Evolutionary conservation across 1,139 yeast species (phyloP).

Genomic region (Kazachstania sp.): DNA sequence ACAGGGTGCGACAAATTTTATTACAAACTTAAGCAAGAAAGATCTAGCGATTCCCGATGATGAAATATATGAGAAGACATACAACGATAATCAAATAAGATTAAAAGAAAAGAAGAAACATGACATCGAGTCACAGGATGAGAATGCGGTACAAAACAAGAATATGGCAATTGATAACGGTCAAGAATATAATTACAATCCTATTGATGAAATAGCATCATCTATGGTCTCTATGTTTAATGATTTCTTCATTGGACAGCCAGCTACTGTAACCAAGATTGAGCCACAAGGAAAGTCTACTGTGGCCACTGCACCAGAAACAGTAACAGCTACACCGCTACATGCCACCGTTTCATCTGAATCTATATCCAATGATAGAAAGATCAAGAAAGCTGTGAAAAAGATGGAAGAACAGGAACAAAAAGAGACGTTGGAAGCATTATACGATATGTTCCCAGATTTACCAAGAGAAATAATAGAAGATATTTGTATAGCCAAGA

Average conservation of each 20-base stretch:
- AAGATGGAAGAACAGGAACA: constrained; percentile 33
- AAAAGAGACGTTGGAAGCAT: constrained; percentile 37
- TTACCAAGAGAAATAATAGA: constrained; percentile 59
- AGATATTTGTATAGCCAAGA: constrained; percentile 62
- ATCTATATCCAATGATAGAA: constrained; percentile 18
- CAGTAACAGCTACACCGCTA: neutral
- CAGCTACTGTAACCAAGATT: neutral
- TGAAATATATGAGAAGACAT: constrained; percentile 44
- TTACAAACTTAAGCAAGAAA: constrained; percentile 48
- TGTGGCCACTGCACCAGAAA: neutral
- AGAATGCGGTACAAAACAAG: too few relatives aligned
- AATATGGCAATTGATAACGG: neutral
- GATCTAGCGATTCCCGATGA: constrained; percentile 61
- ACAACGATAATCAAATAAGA: constrained; percentile 22
- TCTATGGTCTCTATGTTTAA: constrained; percentile 22
- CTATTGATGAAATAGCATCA: constrained; percentile 28
- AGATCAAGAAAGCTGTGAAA: constrained; percentile 19
- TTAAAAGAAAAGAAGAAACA: neutral
- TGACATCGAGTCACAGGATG: neutral
- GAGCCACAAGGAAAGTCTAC: neutral
- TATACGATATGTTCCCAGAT: constrained; percentile 67
- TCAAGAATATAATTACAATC: constrained; percentile 15
- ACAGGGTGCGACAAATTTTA: constrained; percentile 75
- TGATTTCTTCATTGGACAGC: constrained; percentile 16
- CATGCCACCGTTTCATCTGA: neutral